Evolutionary conservation across 1,139 yeast species (phyloP), one percentile per base, ranked within the genome.

Genomic region (Debaryomyces psychrophilus): DNA sequence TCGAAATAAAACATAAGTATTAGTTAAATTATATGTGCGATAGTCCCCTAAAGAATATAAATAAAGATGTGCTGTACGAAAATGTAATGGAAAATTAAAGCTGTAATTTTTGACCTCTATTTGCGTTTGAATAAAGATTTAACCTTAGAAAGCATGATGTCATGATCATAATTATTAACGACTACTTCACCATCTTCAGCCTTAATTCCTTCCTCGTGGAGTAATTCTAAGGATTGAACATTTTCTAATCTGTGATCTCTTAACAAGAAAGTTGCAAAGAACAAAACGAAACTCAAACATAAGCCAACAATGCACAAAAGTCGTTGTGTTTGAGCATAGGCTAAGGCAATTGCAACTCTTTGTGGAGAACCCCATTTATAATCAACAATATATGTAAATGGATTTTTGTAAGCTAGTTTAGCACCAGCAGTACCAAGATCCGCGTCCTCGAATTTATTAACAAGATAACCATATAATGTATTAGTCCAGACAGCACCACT

Each of bases 401-500:
- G 90, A 22, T 70, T 61, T 2, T 66, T 67, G 56, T 83, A 85
- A n/a, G 85, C 87, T 3, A 49, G 47, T 0, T 61, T 55, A 2
- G 83, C 83, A 25, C 78, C 51, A 5, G 51, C 45, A 2, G 57
- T 31, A 2, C 44, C 35, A 20, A 60, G 31, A 22, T 51, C 57
- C 15, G 52, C 50, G 29, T 49, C 41, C 12, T 39, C 31, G 47
- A 57, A 53, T 39, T 58, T 54, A 1, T 48, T 39, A n/a, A 50
- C 45, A 29, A 61, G 45, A 26, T 51, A 50, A 6, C 44, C 28
- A 39, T 49, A 55, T 48, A 58, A 52, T 12, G 54, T 55, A 33
- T 61, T 59, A 28, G 85, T 80, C 88, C 88, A 84, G 35, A 84
- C 70, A 17, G 87, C 86, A 57, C 88, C 89, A 15, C 85, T 76